Base-by-base conservation (phyloP, 306 rosid species). In the Rosa multiflora region DNA sequence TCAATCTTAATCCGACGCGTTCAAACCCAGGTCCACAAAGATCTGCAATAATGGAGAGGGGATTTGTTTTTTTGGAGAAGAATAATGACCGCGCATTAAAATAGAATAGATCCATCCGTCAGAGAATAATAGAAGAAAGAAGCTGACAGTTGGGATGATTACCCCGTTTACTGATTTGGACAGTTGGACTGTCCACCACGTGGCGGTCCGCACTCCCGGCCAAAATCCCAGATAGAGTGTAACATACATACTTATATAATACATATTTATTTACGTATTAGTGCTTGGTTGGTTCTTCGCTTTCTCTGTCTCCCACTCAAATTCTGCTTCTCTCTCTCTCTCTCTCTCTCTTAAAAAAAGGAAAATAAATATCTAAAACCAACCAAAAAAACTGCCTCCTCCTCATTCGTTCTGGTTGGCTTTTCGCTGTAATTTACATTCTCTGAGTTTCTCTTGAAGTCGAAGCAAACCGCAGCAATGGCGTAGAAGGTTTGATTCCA, bases 381-480 rank as follows among this genome's bases (percentile, higher is more conserved):
- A 64, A 15, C 12, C 6, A 63, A 64, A 35, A 14, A 13, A 32
- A 12, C 17, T 23, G 14, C 43, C 20, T 2, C 20, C 23, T 15
- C 67, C 78, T 10, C 32, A 2, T 76, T 37, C 48, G 11, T 40
- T 49, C 73, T 70, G 32, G 78, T 59, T 76, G n/a, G 73, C 73
- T 23, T 53, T 83, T 61, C 18, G 13, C 23, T 72, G 12, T 5
- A 15, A 26, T 7, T 74, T 56, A 40, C 49, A 4, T 51, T 2
- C 10, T 13, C 51, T 17, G 44, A 7, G 8, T 26, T 75, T 52
- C 46, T 43, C 46, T 70, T 76, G 37, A 18, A 58, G 85, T 89
- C 76, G 70, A 88, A 89, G 90, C 94, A 78, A 86, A 69, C 81
- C 78, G 85, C 75, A 3, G 48, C 26, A 39, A 66, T 12, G 76